Evolutionary conservation across 2,329 filamentous ascomycete genomes (phyloP).

Genomic region (Piedraia hortae): DNA sequence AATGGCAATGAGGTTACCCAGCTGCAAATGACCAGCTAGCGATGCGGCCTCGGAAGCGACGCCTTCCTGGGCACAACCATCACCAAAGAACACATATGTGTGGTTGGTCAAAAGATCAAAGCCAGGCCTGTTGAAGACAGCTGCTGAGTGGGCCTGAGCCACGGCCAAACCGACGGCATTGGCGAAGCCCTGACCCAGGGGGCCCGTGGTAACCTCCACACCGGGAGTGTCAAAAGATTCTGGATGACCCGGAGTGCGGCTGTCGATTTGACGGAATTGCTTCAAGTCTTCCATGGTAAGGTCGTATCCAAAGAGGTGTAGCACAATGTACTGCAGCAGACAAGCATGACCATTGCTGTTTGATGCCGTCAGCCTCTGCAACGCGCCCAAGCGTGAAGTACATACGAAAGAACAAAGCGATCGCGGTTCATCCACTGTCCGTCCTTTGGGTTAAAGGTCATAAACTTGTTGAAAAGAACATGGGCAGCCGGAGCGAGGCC

Average conservation of each 20-base stretch:
- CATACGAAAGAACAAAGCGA: conserved; percentile 96
- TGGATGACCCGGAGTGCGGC: conserved; percentile 84
- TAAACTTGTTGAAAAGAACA: conserved; percentile 95
- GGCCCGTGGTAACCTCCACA: conserved; percentile 92
- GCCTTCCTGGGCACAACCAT: conserved; percentile 97
- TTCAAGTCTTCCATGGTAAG: conserved; percentile 79
- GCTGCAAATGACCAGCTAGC: conserved; percentile 80
- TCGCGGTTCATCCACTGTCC: conserved; percentile 91
- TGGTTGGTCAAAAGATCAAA: conserved; percentile 85
- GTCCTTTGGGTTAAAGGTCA: conserved; percentile 99
- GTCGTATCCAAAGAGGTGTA: conserved; percentile 84
- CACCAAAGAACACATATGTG: conserved; percentile 90
- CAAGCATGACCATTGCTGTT: conserved; percentile 86
- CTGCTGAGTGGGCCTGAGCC: conserved; percentile 74
- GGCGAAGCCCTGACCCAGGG: conserved; percentile 86
- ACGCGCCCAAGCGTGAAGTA: conserved; percentile 1
- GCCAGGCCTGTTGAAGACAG: conserved; percentile 85
- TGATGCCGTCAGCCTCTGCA: background rate
- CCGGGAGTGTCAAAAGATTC: conserved; percentile 91
- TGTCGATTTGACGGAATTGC: conserved; percentile 58
- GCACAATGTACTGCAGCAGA: conserved; percentile 96
- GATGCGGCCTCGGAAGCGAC: conserved; percentile 80
- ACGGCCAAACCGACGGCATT: conserved; percentile 97
- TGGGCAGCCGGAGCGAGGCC: conserved; percentile 83
- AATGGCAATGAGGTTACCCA: conserved; percentile 88